A percentile compares a stretch with the other conserved stretches of the same genome.
Conservation (phyloP, 768 basidiomycete species). For the Cytidiella melzeri region DNA sequence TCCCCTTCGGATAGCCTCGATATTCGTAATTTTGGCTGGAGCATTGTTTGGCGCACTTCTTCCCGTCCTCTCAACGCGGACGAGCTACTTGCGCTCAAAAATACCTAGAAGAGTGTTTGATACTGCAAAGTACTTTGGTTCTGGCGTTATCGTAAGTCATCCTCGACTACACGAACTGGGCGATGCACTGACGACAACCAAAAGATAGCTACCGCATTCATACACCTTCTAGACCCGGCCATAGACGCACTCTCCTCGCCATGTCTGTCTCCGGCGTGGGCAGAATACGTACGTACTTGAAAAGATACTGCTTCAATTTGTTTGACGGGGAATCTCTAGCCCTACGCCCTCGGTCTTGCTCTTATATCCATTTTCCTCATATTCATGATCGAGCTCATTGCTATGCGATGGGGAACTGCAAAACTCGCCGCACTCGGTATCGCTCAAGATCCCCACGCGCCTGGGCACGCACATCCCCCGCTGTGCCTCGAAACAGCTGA, state of each 20-base stretch:
- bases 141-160: constrained; percentile 81
- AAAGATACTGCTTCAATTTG: not conserved
- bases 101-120: constrained; percentile 64
- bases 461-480: constrained; percentile 2
- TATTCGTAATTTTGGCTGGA: constrained; percentile 66
- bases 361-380: constrained; percentile 77
- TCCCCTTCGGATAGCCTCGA: constrained; percentile 57
- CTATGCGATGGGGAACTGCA: constrained; percentile 79
- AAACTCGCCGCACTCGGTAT: constrained; percentile 64
- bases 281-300: constrained; percentile 54
- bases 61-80: constrained; percentile 56
- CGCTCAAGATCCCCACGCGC: constrained; percentile 32
- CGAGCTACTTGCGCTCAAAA: constrained; percentile 35
- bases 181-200: constrained; percentile 1
- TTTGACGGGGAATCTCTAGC: constrained; percentile 37
- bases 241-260: constrained; percentile 60
- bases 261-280: constrained; percentile 71
- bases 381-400: constrained; percentile 79
- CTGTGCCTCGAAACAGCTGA: not conserved
- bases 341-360: constrained; percentile 76
- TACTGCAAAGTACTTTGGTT: constrained; percentile 88
- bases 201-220: constrained; percentile 86
- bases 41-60: constrained; percentile 60
- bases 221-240: constrained; percentile 75
- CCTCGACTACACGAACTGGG: not conserved